Conservation (phyloP, 2,329 filamentous ascomycete genomes). For the Exutisphaerella laricina region DNA sequence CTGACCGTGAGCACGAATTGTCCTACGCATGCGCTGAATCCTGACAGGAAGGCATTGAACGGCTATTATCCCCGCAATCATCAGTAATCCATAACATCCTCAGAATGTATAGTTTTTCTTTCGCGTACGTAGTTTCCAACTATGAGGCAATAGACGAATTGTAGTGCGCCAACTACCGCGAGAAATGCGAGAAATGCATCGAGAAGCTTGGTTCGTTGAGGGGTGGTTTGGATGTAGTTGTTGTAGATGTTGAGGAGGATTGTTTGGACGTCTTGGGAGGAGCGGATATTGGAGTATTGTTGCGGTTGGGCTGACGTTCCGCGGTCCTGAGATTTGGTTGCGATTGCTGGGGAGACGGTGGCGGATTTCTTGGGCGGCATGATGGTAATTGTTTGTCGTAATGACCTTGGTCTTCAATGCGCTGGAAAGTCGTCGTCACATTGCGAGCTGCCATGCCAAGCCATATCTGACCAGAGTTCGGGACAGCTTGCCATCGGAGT, state of each 20-base stretch:
- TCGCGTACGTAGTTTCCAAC: constrained; percentile 86
- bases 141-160: constrained; percentile 88
- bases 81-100: too few relatives aligned
- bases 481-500: too few relatives aligned
- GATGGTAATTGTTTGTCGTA: neutral
- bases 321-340: constrained; percentile 20
- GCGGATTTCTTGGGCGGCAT: constrained; percentile 28
- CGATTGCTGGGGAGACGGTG: constrained; percentile 15
- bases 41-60: constrained; percentile 97
- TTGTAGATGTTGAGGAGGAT: constrained; percentile 66
- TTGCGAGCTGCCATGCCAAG: too few relatives aligned
- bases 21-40: constrained; percentile 89
- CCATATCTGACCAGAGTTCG: too few relatives aligned
- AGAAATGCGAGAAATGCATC: constrained; percentile 89
- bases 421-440: neutral
- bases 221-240: constrained; percentile 73
- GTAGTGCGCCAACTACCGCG: constrained; percentile 75
- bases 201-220: constrained; percentile 85
- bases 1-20: constrained; percentile 93
- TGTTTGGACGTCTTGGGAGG: constrained; percentile 42
- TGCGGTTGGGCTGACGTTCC: constrained; percentile 18
- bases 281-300: constrained; percentile 24
- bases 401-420: neutral
- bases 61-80: constrained; percentile 63
- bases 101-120: constrained; percentile 5